These are phyloP conservation scores for Aspergillus spinulosporus DNA, from an alignment of 2,329 filamentous ascomycete species.

Conservation along the genomic window DNA sequence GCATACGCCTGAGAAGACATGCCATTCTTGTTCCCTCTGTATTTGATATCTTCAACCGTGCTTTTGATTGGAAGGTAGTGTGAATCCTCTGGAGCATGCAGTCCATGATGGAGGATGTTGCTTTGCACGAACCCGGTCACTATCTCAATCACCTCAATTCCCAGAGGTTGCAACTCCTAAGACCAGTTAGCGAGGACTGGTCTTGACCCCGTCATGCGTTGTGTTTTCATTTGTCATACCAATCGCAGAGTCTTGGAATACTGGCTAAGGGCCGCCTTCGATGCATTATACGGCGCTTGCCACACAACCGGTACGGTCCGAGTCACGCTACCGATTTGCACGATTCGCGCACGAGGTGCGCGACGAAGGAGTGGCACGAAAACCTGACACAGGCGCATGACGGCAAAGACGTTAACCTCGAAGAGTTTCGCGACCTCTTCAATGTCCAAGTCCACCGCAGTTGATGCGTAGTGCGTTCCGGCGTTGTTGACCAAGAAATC, in stretches of 20 bases:
- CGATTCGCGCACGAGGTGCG: conserved; percentile 16
- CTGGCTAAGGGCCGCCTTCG: conserved; percentile 9
- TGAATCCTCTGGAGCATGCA: background rate
- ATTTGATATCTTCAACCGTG: conserved; percentile 18
- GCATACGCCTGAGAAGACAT: conserved; percentile 19
- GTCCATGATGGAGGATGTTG: conserved; percentile 4
- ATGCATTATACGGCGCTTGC: conserved; percentile 5
- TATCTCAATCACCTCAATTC: conserved; percentile 5
- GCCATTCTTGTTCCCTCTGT: conserved; percentile 20
- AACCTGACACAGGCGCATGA: conserved; percentile 21
- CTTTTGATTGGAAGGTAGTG: conserved; percentile 1
- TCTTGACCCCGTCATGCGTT: background rate
- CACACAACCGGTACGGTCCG: conserved; percentile 5
- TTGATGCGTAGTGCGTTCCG: conserved; percentile 7
- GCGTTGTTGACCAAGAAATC: conserved; percentile 19
- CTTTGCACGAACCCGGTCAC: conserved; percentile 8
- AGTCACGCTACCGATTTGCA: conserved; percentile 25
- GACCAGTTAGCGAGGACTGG: background rate
- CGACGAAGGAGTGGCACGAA: conserved; percentile 20
- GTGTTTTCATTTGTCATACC: background rate
- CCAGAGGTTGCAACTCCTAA: background rate
- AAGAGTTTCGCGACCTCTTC: conserved; percentile 1
- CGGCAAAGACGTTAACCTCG: conserved; percentile 10
- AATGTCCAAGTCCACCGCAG: background rate
- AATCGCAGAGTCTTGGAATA: conserved; percentile 4